These are phyloP conservation scores for Alternaria sp. DNA, from an alignment of 2,329 filamentous ascomycete genomes.

Conservation along the genomic window DNA sequence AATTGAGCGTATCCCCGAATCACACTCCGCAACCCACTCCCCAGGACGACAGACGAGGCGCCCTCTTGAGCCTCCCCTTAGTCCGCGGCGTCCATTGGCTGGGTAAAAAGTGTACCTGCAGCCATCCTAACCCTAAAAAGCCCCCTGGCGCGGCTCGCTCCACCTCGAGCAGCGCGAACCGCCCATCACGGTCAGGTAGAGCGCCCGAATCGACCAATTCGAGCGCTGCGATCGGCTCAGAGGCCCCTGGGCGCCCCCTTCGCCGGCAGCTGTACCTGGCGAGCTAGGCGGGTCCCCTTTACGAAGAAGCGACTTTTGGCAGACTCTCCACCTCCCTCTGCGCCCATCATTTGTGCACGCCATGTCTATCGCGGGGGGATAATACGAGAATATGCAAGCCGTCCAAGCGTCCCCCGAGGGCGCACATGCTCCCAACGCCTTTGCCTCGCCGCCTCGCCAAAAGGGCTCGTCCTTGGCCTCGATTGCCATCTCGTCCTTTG, in stretches of 20 bases:
- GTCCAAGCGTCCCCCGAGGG: conserved; percentile 33
- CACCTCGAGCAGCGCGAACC: conserved; percentile 32
- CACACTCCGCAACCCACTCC: background rate
- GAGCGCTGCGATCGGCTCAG: conserved; percentile 32
- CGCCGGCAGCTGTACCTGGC: conserved; percentile 29
- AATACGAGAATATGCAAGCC: conserved; percentile 42
- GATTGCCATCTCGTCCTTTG: conserved; percentile 52
- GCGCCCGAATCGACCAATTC: conserved; percentile 41
- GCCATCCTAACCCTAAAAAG: conserved; percentile 6
- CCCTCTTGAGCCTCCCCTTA: conserved; percentile 1
- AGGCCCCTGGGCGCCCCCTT: conserved; percentile 30
- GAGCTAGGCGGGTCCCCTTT: conserved; percentile 38
- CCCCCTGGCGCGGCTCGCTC: conserved; percentile 29
- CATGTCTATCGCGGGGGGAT: conserved; percentile 37
- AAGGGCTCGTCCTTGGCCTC: conserved; percentile 48
- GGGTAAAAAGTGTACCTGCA: conserved; percentile 34
- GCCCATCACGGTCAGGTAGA: conserved; percentile 19
- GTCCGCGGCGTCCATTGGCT: conserved; percentile 8
- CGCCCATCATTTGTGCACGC: conserved; percentile 44
- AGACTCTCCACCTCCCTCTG: conserved; percentile 29
- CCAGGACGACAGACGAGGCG: background rate
- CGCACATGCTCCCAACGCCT: conserved; percentile 23
- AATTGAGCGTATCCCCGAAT: background rate
- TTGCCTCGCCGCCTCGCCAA: conserved; percentile 34
- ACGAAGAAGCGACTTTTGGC: conserved; percentile 29